These are phyloP conservation scores for Debaryomyces subglobosus DNA, from an alignment of 1,139 yeast genomes.

Conservation along the genomic window DNA sequence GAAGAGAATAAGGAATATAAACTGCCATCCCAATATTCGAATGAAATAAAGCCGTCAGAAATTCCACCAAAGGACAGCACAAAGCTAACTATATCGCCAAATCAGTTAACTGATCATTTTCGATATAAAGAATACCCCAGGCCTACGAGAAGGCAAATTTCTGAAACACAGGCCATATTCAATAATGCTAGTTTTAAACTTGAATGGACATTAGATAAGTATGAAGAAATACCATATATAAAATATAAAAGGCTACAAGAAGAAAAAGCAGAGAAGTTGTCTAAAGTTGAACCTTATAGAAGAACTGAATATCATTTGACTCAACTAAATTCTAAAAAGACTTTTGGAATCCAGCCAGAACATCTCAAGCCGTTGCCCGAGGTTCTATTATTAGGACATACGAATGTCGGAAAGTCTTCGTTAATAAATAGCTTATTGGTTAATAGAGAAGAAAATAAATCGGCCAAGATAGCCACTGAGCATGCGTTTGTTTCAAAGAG, in stretches of 20 bases:
- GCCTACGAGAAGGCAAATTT: slow-evolving; percentile 17
- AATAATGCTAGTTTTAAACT: slow-evolving; percentile 44
- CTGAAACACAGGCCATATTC: slow-evolving; percentile 40
- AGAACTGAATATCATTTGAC: slow-evolving; percentile 24
- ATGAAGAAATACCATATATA: slow-evolving; percentile 61
- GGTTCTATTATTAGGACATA: slow-evolving; percentile 72
- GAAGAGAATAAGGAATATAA: background rate
- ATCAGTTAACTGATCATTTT: slow-evolving; percentile 26
- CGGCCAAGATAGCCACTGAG: slow-evolving; percentile 31
- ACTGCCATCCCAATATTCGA: background rate
- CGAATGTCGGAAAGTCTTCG: slow-evolving; percentile 86
- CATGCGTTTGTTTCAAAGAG: slow-evolving; percentile 59
- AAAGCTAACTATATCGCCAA: slow-evolving; percentile 27
- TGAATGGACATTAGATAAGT: slow-evolving; percentile 63
- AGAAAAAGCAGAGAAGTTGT: slow-evolving; percentile 17
- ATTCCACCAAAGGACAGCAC: slow-evolving; percentile 10
- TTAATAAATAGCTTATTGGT: slow-evolving; percentile 59
- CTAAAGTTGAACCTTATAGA: slow-evolving; percentile 22
- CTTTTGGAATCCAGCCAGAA: slow-evolving; percentile 35
- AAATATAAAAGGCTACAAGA: slow-evolving; percentile 36
- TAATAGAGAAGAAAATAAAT: slow-evolving; percentile 29
- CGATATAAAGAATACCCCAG: slow-evolving; percentile 19
- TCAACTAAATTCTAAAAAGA: slow-evolving; percentile 20
- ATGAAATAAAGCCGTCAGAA: background rate
- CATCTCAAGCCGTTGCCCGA: slow-evolving; percentile 57